Conservation (phyloP, 345 rosid genomes). For the Eucalyptus curtisii region DNA sequence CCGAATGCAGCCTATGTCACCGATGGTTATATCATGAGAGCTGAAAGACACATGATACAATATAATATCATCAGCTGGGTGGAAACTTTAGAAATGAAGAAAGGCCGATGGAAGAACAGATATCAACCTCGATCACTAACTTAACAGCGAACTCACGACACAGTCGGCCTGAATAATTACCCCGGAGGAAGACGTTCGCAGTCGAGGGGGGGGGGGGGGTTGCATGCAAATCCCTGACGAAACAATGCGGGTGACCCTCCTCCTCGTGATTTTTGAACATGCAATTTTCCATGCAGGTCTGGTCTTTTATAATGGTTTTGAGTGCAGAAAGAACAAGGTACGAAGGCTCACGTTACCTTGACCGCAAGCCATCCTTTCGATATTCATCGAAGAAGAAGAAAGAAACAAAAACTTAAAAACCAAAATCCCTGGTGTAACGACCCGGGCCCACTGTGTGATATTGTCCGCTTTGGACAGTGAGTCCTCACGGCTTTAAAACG, state of each 20-base stretch:
- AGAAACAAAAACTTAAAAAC: background rate
- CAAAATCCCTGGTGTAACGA: background rate
- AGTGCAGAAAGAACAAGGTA: background rate
- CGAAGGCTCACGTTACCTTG: background rate
- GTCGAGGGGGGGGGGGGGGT: no score
- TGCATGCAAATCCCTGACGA: background rate
- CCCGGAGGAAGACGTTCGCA: background rate
- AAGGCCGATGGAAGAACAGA: background rate
- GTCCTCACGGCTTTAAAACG: no score
- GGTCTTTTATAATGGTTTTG: background rate
- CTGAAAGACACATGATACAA: background rate
- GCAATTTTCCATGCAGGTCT: background rate
- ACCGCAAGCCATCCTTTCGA: background rate
- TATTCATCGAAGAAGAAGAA: background rate
- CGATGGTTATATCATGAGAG: background rate
- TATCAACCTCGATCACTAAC: background rate
- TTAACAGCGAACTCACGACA: background rate
- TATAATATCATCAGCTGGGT: background rate
- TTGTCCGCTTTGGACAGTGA: no score
- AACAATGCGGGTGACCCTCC: background rate
- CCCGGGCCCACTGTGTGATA: no score
- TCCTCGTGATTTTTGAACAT: background rate
- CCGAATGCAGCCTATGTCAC: background rate
- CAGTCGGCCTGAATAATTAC: background rate
- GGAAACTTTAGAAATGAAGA: background rate